Evolutionary conservation across 305 asterid species (phyloP).

Genomic region (Solanum chacoense): DNA sequence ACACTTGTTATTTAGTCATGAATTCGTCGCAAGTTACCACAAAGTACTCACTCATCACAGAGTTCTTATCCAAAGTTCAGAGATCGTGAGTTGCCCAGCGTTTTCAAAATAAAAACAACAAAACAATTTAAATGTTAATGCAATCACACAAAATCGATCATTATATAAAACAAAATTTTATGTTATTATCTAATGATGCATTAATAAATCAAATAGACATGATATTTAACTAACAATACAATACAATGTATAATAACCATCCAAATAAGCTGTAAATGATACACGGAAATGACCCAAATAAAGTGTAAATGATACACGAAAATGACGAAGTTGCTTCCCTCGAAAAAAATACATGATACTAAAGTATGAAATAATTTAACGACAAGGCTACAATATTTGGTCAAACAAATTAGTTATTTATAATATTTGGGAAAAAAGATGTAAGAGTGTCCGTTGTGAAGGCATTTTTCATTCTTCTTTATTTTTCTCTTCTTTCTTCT

Average conservation of each 20-base stretch:
- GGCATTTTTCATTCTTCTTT: neutral
- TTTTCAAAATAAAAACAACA: neutral
- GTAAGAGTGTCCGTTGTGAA: neutral
- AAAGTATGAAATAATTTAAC: neutral
- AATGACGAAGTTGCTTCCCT: neutral
- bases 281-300: no score
- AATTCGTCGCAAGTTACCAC: neutral
- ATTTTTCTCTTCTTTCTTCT: constrained; percentile 12
- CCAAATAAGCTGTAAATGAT: neutral
- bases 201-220: no score
- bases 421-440: neutral
- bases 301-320: neutral
- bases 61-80: no score
- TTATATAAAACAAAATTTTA: no score
- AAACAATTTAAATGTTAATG: no score
- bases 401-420: neutral
- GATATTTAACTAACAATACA: neutral
- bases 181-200: neutral
- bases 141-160: neutral
- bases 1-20: no score
- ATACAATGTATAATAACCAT: neutral
- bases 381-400: neutral
- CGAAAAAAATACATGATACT: neutral
- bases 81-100: no score
- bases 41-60: neutral